These are phyloP conservation scores for Fusarium acutatum DNA, from an alignment of 2,329 filamentous ascomycete genomes.

Conservation along the genomic window DNA sequence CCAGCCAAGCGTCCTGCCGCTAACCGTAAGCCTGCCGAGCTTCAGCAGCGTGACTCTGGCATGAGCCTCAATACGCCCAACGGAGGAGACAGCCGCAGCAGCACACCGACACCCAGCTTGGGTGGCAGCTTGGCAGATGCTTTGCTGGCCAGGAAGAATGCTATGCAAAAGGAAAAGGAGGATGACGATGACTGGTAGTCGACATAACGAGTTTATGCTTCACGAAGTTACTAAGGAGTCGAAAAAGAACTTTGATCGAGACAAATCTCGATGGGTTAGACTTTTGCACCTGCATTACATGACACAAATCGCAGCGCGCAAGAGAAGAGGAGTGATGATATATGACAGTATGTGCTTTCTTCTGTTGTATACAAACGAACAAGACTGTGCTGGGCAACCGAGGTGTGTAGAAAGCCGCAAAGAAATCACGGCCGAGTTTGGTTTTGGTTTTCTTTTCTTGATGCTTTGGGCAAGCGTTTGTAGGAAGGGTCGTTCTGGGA, in stretches of 20 bases:
- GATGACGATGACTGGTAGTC: slow-evolving; percentile 76
- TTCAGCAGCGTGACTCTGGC: slow-evolving; percentile 76
- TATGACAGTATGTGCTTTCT: slow-evolving; percentile 14
- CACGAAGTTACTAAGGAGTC: slow-evolving; percentile 30
- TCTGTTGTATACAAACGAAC: slow-evolving; percentile 38
- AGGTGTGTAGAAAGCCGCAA: slow-evolving; percentile 19
- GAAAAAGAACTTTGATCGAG: slow-evolving; percentile 24
- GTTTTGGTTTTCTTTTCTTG: slow-evolving; percentile 37
- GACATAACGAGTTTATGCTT: slow-evolving; percentile 37
- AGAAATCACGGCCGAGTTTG: slow-evolving; percentile 37
- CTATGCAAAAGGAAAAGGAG: slow-evolving; percentile 75
- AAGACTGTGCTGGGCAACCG: slow-evolving; percentile 43
- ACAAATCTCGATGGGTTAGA: slow-evolving; percentile 19
- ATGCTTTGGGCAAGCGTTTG: slow-evolving; percentile 32
- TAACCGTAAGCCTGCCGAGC: slow-evolving; percentile 74
- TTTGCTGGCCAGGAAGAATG: slow-evolving; percentile 77
- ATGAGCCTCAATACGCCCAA: slow-evolving; percentile 68
- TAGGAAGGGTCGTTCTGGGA: not conserved
- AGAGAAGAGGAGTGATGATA: slow-evolving; percentile 25
- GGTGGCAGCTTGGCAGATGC: slow-evolving; percentile 81
- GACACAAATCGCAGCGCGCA: slow-evolving; percentile 18
- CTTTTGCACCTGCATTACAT: slow-evolving; percentile 5
- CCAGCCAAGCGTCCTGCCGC: slow-evolving; percentile 82
- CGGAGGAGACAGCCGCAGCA: slow-evolving; percentile 71
- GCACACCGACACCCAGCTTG: slow-evolving; percentile 75